These are phyloP conservation scores for Thielaviopsis euricoi DNA, from an alignment of 2,329 filamentous ascomycete genomes.

Conservation along the genomic window DNA sequence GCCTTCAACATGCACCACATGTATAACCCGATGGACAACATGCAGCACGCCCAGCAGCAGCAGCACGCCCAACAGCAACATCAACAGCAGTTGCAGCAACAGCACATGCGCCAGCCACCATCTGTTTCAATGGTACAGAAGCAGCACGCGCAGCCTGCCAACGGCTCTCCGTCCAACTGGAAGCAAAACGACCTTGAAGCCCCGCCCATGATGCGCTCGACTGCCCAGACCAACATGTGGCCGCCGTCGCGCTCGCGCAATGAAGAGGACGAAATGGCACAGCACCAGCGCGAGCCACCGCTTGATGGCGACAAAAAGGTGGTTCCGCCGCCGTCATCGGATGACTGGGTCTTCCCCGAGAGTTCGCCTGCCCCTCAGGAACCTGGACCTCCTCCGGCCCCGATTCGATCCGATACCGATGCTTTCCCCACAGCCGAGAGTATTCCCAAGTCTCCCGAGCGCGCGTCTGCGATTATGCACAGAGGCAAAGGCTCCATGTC, in stretches of 20 bases:
- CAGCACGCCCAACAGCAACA: constrained; percentile 10
- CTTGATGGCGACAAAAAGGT: not conserved
- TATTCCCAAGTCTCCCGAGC: constrained; percentile 62
- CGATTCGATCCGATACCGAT: constrained; percentile 64
- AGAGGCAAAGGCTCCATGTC: constrained; percentile 68
- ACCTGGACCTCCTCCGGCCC: constrained; percentile 25
- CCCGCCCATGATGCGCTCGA: constrained; percentile 35
- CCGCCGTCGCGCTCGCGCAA: not conserved
- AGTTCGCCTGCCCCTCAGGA: constrained; percentile 41
- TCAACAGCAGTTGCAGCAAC: constrained; percentile 9
- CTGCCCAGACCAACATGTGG: constrained; percentile 16
- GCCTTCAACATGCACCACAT: constrained; percentile 32
- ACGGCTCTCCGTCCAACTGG: constrained; percentile 15
- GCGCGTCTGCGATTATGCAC: constrained; percentile 45
- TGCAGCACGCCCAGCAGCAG: not conserved
- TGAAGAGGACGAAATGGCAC: not conserved
- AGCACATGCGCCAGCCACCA: not conserved
- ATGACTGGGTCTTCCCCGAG: constrained; percentile 91
- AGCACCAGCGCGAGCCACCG: constrained; percentile 1
- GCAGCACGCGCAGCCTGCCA: constrained; percentile 29
- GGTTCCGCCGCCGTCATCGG: constrained; percentile 20
- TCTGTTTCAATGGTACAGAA: constrained; percentile 29
- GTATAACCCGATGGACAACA: not conserved
- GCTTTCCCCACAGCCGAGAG: constrained; percentile 71
- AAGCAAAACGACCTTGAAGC: constrained; percentile 25